Conservation (phyloP, 2,329 filamentous ascomycete genomes). For the Fusarium sp. region DNA sequence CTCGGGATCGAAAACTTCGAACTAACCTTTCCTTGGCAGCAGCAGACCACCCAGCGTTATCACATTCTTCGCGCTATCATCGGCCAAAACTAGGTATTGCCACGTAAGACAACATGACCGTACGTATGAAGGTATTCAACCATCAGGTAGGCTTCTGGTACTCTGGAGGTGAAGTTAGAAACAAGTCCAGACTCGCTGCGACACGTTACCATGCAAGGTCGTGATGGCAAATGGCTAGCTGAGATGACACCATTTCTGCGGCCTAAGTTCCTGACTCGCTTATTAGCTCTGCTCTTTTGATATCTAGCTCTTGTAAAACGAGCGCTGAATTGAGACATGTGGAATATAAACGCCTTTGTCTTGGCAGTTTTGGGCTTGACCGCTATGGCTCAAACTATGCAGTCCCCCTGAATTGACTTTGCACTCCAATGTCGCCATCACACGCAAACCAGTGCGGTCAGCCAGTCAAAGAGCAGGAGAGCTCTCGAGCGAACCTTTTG, state of each 20-base stretch:
- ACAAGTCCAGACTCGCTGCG: neutral
- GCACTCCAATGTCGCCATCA: neutral
- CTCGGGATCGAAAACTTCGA: neutral
- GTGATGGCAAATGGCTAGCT: neutral
- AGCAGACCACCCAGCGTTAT: neutral
- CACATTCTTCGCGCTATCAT: neutral
- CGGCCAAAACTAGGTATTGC: too few species aligned
- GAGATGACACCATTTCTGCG: neutral
- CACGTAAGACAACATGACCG: neutral
- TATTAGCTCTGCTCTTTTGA: neutral
- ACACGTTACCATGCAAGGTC: neutral
- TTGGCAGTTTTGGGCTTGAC: neutral
- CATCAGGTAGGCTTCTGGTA: neutral
- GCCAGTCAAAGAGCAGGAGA: neutral
- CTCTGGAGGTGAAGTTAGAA: neutral
- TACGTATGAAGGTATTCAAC: fast-evolving
- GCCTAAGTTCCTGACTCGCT: too few species aligned
- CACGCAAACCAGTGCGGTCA: neutral
- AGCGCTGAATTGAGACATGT: neutral
- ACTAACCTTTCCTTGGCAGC: neutral
- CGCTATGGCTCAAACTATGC: neutral
- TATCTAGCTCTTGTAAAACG: neutral
- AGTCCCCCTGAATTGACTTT: neutral
- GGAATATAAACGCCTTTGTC: neutral
- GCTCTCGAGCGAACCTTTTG: too few species aligned